Base-by-base conservation (phyloP, 2,329 filamentous ascomycete species). In the Penicillium italicum region DNA sequence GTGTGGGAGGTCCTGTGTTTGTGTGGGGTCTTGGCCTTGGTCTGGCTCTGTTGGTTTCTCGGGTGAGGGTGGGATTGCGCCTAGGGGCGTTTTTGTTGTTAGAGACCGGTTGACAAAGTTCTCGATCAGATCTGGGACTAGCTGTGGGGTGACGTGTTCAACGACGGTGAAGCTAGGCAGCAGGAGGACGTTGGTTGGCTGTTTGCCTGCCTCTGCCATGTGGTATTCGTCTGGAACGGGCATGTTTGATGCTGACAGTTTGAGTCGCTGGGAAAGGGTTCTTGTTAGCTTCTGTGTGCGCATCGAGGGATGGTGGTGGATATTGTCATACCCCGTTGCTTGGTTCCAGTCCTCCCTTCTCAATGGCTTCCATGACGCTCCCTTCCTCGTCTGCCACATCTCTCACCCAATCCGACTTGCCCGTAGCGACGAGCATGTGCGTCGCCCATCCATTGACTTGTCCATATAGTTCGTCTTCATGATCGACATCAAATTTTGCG, bases 161-260 rank as follows among this genome's bases (percentile, higher is more conserved):
- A 97, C 80, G 55, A 92, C 78, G 37, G 84, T 87, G 76, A 96
- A 96, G 60, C 90, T 85, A 0, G 93, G 93, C 18, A 97, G 86
- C 26, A 97, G 82, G 36, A 97, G 81, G 18, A 93, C 85, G 6
- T 85, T 90, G 3, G 92, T 96, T 5, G 90, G 88, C 78, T 81
- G 76, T 65, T 78, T 62, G 54, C 78, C 73, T 55, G 86, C 67
- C 81, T 82, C 67, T 76, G 78, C 43, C 78, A 80, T 59, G 72
- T 87, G 82, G 67, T 83, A 81, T 67, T 83, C 77, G 46, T 82
- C 76, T 26, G 91, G 91, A 1, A 90, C 86, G 14, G 89, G 90
- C 59, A 97, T 95, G 75, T 97, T 92, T 61, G 89, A 94, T 44
- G 93, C 93, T 7, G 91, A 96, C 44, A 97, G 82, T 85, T 95